Base-by-base conservation (phyloP, 345 rosid genomes). In the Cardamine resedifolia region DNA sequence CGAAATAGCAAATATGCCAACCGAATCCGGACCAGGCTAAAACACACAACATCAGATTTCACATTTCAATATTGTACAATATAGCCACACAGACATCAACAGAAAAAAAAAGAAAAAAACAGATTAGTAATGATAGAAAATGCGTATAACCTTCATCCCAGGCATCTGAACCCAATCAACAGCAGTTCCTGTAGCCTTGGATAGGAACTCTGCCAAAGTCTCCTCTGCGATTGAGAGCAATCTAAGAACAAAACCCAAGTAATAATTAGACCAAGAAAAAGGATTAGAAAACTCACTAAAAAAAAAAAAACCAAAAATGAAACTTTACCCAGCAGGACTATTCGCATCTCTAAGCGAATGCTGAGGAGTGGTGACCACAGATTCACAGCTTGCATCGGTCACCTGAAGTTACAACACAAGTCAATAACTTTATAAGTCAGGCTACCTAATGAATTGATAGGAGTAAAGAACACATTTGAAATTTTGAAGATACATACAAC, bases 141-240 rank as follows among this genome's bases (percentile, higher is more conserved):
- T 20, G 16, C 26, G 10, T 23, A 12, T 38, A 24, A 96, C 99
- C 99, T 96, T 96, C 99, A 96, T 96, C 97, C 99, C 99, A 85
- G 98, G 98, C 99, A 96, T 89, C 90, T 96, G 99, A 87, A 96
- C 97, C 99, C 99, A 96, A 86, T 96, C 98, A 71, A 96, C 97
- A 90, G 97, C 98, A 85, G 99, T 96, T 96, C 99, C 99, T 68
- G 98, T 96, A 89, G 99, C 99, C 97, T 96, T 96, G 77, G 98
- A 90, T 79, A 96, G 99, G 96, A 96, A 96, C 93, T 92, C 97
- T 85, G 98, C 87, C 93, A 96, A 89, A 63, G 99, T 90, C 91
- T 92, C 97, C 92, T 96, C 98, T 4, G 99, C 99, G 70, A 96
- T 89, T 38, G 98, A 88, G 79, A 96, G 96, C 85, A 96, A 93